Conservation (phyloP, 2,329 filamentous ascomycete genomes). For the Penicillium glabrum region DNA sequence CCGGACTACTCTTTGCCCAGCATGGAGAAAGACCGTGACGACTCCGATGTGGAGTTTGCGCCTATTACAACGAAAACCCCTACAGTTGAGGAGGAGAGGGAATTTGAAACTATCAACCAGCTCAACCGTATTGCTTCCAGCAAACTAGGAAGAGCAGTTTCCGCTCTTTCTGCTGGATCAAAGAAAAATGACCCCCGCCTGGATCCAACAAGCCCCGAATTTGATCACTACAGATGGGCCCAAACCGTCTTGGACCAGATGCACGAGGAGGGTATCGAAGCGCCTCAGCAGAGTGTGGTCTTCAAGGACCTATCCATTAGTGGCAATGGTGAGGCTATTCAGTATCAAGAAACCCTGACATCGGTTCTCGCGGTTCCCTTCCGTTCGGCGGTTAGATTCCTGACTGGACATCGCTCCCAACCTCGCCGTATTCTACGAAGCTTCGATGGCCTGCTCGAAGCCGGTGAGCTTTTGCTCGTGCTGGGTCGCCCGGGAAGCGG, state of each 20-base stretch:
- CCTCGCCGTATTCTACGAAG: constrained; percentile 19
- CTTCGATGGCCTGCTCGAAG: constrained; percentile 45
- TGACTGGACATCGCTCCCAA: constrained; percentile 33
- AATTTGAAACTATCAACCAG: constrained; percentile 6
- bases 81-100: constrained; percentile 15
- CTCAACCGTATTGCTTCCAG: constrained; percentile 25
- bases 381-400: constrained; percentile 23
- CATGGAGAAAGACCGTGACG: constrained; percentile 8
- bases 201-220: constrained; percentile 22
- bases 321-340: constrained; percentile 24
- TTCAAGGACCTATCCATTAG: constrained; percentile 26
- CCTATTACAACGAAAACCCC: constrained; percentile 13
- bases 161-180: constrained; percentile 15
- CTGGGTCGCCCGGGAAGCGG: constrained; percentile 41
- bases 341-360: constrained; percentile 25
- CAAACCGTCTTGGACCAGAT: constrained; percentile 20
- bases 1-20: not conserved
- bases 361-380: constrained; percentile 31
- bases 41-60: constrained; percentile 14
- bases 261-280: constrained; percentile 22
- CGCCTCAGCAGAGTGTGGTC: constrained; percentile 23
- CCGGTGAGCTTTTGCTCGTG: constrained; percentile 46
- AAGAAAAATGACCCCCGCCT: constrained; percentile 20
- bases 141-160: constrained; percentile 14
- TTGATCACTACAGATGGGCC: constrained; percentile 28